Evolutionary conservation across 2,329 filamentous ascomycete genomes (phyloP), one percentile per base, ranked within the genome.

Genomic region (Hymenoscyphus scutula): DNA sequence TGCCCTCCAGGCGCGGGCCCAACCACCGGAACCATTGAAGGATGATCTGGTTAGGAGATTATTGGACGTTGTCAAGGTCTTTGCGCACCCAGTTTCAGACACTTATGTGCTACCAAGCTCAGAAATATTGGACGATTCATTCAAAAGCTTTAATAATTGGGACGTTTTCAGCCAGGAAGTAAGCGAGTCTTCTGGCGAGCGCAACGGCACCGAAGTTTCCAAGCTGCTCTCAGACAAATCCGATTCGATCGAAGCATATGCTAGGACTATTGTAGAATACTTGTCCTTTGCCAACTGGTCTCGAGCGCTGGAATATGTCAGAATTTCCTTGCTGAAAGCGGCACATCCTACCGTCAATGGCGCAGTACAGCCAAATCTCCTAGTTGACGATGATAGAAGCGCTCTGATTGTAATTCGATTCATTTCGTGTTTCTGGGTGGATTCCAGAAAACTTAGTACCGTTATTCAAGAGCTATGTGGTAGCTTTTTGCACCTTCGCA

Each of bases 401-500:
- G 79, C 82, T 1, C 76, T 88, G 13, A 79, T 85, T 19, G 78
- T 84, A 11, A 74, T 89, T 56, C 81, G 84, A 41, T 77, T 88
- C 37, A 76, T 89, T 29, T 82, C 84, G 17, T 87, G 82, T 70
- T 83, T 87, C 67, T 89, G 85, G 84, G 82, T 88, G 23, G 86
- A 89, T 69, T 79, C 79, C 48, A 78, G 80, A 54, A 89, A 87
- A 74, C 78, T 90, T 15, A 82, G 84, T 45, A 74, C 83, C 23
- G 72, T 89, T 59, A 82, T 89, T 41, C 85, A 88, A 68, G 87
- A 90, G 74, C 78, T 89, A 41, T 87, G 85, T 72, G 85, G 85
- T 25, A 86, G 82, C 70, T 89, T 89, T 72, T 78, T 89, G 54
- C 86, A 89, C 72, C 84, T 89, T 64, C 82, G 84, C 65, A 87